Evolutionary conservation across 768 basidiomycete genomes (phyloP), one percentile per base, ranked within the genome.

Genomic region (Psilocybe cyanescens): DNA sequence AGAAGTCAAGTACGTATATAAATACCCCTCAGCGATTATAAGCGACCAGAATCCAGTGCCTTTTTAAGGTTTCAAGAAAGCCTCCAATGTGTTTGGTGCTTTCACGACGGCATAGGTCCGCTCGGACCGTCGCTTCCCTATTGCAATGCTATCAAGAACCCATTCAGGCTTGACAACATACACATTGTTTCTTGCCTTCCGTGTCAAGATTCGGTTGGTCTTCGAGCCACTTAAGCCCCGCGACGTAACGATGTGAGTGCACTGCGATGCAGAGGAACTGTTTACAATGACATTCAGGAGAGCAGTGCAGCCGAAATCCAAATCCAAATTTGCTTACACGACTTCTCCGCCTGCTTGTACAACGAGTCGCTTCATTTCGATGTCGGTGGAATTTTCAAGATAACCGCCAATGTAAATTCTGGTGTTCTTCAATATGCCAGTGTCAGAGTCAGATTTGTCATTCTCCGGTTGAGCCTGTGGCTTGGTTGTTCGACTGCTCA

Each of bases 221-320:
- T 94, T 94, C 29, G 85, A 83, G 16, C 82, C 91, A 67, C 81
- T 91, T 58, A 94, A 78, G 56, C 82, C 83, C 64, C 86, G 84
- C 5, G 91, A 92, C 8, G 89, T 90, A 41, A 95, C 68, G 54
- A 95, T 87, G 70, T 95, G 93, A 6, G 93, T 94, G 49, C 88
- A 88, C 8, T 82, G 82, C 16, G 86, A 85, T 12, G 86, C 76
- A 29, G 78, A 79, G 55, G 73, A 74, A 63, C 90, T 92, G 24
- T 51, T 44, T 44, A 14, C 37, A 14, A 24, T 12, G 41, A 12
- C 41, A 44, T 5, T 57, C 28, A 57, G 59, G 19, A 59, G 58
- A 46, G 52, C 58, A 50, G 35, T 53, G 8, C 16, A 29, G n/a
- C 14, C 5, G 24, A 44, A 8, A 4, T 12, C 4, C 11, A 14